phyloP scores from a whole-genome alignment of 2,329 filamentous ascomycete genomes.

The Botrytis medusae region DNA sequence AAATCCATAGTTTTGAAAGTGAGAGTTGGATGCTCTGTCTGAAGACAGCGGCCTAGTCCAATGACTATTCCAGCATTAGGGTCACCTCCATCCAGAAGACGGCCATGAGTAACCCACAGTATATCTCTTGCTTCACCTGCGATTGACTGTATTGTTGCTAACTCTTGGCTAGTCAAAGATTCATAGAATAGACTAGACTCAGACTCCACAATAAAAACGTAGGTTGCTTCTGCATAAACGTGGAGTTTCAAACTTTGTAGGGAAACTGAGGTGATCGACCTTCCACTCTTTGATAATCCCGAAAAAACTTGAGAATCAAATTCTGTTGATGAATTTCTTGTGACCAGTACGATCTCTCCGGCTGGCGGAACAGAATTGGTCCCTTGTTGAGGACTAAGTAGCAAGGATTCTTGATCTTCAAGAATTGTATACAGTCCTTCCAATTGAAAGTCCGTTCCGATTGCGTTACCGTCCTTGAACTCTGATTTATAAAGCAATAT shows the following conservation, averaged over 20 bases:
- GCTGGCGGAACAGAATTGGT: too few relatives aligned
- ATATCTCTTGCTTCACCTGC: neutral
- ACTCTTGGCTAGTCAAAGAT: constrained; percentile 7
- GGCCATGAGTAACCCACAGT: constrained; percentile 23
- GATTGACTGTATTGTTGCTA: constrained; percentile 4
- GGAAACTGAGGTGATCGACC: neutral
- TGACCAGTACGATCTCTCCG: constrained; percentile 9
- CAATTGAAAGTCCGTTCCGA: neutral
- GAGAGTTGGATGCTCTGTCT: constrained; percentile 26
- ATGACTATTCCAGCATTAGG: constrained; percentile 18
- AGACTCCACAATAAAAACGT: constrained; percentile 10
- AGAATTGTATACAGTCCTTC: neutral
- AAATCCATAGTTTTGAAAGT: constrained; percentile 22
- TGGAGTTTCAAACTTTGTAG: neutral
- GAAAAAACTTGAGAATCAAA: neutral
- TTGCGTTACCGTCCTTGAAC: neutral
- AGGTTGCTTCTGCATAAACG: neutral
- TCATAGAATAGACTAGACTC: constrained; percentile 1
- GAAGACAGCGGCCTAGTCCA: constrained; percentile 21
- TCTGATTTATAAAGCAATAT: neutral
- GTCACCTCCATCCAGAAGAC: constrained; percentile 4
- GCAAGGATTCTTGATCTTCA: neutral
- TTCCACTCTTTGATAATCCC: neutral
- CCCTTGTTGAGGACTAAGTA: neutral
- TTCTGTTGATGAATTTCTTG: neutral